Percentiles rank a stretch among this genome's conserved stretches.
Conservation (phyloP, 2,329 filamentous ascomycete species). For the Didymella pinodella region DNA sequence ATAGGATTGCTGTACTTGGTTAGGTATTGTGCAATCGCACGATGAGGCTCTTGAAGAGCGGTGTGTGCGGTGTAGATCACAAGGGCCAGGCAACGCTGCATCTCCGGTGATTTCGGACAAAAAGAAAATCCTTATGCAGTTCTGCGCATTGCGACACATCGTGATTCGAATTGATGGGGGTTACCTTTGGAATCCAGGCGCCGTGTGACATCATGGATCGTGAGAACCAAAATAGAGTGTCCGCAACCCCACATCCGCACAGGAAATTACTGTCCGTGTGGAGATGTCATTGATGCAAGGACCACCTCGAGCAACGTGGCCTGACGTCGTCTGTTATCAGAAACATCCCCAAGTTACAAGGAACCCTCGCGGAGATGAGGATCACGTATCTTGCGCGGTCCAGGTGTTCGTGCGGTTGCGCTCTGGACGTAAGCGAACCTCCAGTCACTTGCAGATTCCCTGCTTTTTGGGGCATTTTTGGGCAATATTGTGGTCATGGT, state of each 20-base stretch:
- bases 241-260: slow-evolving; percentile 15
- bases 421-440: slow-evolving; percentile 1
- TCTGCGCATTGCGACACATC: not conserved
- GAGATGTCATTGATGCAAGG: slow-evolving; percentile 30
- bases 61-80: slow-evolving; percentile 19
- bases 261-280: slow-evolving; percentile 30
- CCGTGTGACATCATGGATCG: slow-evolving; percentile 37
- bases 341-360: not conserved
- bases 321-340: slow-evolving; percentile 6
- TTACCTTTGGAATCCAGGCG: slow-evolving; percentile 12
- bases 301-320: slow-evolving; percentile 13
- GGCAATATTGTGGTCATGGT: slow-evolving; percentile 11
- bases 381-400: not conserved
- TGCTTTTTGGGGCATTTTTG: slow-evolving; percentile 16
- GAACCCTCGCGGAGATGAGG: slow-evolving; percentile 5
- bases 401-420: not conserved
- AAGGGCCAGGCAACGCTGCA: not conserved
- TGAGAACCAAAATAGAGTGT: slow-evolving; percentile 22
- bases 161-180: slow-evolving; percentile 5
- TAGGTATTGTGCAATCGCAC: slow-evolving; percentile 1
- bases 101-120: not conserved
- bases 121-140: not conserved
- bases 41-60: slow-evolving; percentile 19
- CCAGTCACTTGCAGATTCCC: slow-evolving; percentile 11
- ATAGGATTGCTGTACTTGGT: slow-evolving; percentile 1